Evolutionary conservation across 2,329 filamentous ascomycete genomes (phyloP).

Genomic region (Calcarisporium arbuscula): DNA sequence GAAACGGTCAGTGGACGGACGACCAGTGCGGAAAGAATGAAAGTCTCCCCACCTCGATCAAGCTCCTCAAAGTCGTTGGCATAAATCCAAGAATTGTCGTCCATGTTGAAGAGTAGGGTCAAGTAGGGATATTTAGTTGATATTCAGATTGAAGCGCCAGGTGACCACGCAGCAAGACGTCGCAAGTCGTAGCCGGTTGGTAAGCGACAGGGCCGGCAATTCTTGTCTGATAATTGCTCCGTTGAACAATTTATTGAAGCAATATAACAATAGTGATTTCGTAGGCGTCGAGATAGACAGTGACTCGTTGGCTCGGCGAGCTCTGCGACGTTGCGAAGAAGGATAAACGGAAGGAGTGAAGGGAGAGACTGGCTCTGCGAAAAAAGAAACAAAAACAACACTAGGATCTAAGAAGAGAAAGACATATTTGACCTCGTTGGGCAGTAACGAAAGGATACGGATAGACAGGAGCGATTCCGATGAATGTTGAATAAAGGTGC

Average conservation of each 20-base stretch:
- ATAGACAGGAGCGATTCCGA: too few relatives aligned
- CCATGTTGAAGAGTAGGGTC: constrained; percentile 6
- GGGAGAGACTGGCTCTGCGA: constrained; percentile 39
- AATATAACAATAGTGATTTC: neutral
- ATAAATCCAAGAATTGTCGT: constrained; percentile 10
- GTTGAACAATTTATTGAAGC: neutral
- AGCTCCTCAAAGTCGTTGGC: constrained; percentile 24
- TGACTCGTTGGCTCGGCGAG: too few relatives aligned
- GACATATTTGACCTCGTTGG: constrained; percentile 30
- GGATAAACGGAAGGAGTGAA: constrained; percentile 35
- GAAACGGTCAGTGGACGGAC: neutral
- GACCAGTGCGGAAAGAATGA: neutral
- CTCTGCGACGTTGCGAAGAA: constrained; percentile 11
- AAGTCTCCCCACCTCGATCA: constrained; percentile 19
- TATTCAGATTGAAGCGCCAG: too few relatives aligned
- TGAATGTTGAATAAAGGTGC: too few relatives aligned
- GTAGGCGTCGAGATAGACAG: constrained; percentile 1
- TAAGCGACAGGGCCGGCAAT: neutral
- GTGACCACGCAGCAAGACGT: constrained; percentile 5
- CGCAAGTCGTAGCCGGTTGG: constrained; percentile 4
- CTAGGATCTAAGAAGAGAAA: constrained; percentile 17
- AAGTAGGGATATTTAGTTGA: too few relatives aligned
- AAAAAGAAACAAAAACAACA: constrained; percentile 11
- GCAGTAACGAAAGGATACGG: too few relatives aligned
- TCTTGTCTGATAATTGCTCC: neutral